phyloP scores from a whole-genome alignment of 2,329 filamentous ascomycete species.

The Aureobasidium namibiae region DNA sequence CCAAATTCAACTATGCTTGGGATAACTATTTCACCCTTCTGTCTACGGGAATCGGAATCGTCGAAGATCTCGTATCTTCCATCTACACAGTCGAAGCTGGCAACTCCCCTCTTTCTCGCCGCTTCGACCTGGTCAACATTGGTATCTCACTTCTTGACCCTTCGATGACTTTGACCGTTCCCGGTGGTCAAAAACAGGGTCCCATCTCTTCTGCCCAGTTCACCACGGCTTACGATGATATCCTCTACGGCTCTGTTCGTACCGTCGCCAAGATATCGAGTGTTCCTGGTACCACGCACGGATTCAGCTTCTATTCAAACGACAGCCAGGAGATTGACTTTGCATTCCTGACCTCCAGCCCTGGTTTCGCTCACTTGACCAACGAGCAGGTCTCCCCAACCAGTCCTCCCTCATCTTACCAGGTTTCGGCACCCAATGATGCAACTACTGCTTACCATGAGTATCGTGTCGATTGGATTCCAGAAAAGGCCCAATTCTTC shows the following conservation, averaged over 20 bases:
- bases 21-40: background rate
- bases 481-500: conserved; percentile 57
- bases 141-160: background rate
- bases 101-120: conserved; percentile 1
- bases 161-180: conserved; percentile 11
- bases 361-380: conserved; percentile 36
- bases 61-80: background rate
- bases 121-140: conserved; percentile 7
- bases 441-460: conserved; percentile 67
- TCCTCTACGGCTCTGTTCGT: conserved; percentile 63
- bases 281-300: conserved; percentile 59
- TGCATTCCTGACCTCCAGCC: conserved; percentile 35
- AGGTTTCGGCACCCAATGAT: conserved; percentile 51
- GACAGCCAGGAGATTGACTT: conserved; percentile 76
- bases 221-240: conserved; percentile 51
- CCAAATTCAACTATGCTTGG: background rate
- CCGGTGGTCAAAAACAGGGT: conserved; percentile 10
- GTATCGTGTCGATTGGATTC: conserved; percentile 69
- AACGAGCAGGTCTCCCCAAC: conserved; percentile 55
- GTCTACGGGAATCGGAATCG: background rate
- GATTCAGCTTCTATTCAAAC: conserved; percentile 76
- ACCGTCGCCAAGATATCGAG: conserved; percentile 56
- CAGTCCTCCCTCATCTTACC: conserved; percentile 50
- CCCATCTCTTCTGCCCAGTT: conserved; percentile 45
- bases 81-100: conserved; percentile 8